These are phyloP conservation scores for Daucus carota DNA, from an alignment of 129 eudicot species.

Conservation along the genomic window DH1_v3.0 NC_030385.2:28734501-28735000, in stretches of 20 bases:
- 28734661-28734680: too few species aligned
- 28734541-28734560: too few species aligned
- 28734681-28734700: too few species aligned
- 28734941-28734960: neutral
- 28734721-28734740: too few species aligned
- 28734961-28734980: neutral
- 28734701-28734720: too few species aligned
- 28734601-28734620: too few species aligned
- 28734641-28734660: too few species aligned
- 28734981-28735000: neutral
- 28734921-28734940: neutral
- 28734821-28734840: neutral
- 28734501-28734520: neutral
- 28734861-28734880: neutral
- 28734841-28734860: neutral
- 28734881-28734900: neutral
- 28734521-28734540: neutral
- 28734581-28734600: too few species aligned
- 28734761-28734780: neutral
- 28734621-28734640: too few species aligned
- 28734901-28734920: neutral
- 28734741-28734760: too few species aligned
- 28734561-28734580: too few species aligned
- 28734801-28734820: neutral
- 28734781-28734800: neutral